Percentiles rank a stretch among this genome's conserved stretches.
Conservation (phyloP, 139 green algal species). For the Eudorina sp. region DNA sequence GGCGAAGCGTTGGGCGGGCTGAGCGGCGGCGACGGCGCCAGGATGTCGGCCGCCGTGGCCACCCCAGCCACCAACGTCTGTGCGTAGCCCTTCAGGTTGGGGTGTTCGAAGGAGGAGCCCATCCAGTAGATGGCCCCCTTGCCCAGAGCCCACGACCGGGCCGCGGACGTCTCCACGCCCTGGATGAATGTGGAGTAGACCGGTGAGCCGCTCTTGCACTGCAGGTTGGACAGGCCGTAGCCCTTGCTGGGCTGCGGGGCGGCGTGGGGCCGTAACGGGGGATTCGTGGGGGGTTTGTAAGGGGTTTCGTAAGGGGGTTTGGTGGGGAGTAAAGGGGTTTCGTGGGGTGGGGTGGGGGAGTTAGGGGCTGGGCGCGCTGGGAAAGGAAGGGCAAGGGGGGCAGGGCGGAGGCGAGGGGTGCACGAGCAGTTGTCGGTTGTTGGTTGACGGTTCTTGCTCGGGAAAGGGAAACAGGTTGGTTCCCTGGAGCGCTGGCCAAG, state of each 20-base stretch:
- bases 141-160: neutral
- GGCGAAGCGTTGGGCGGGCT: too few relatives aligned
- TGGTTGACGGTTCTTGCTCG: neutral
- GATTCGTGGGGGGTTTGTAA: neutral
- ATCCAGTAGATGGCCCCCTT: conserved; percentile 22
- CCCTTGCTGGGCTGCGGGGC: neutral
- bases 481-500: too few relatives aligned
- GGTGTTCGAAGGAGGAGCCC: neutral
- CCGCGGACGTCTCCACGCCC: neutral
- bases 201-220: neutral
- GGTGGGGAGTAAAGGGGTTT: too few relatives aligned
- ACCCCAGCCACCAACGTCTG: neutral
- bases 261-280: neutral
- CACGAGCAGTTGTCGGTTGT: neutral
- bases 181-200: conserved; percentile 4
- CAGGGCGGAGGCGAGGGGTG: too few relatives aligned
- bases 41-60: too few relatives aligned
- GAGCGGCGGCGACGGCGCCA: neutral
- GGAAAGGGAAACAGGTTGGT: too few relatives aligned
- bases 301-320: too few relatives aligned
- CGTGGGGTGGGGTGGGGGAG: too few relatives aligned
- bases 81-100: conserved; percentile 12
- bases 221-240: neutral
- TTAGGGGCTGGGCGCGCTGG: too few relatives aligned
- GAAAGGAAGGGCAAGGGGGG: too few relatives aligned